Conservation (phyloP, 768 basidiomycete genomes). For the Lactarius hatsudake region DNA sequence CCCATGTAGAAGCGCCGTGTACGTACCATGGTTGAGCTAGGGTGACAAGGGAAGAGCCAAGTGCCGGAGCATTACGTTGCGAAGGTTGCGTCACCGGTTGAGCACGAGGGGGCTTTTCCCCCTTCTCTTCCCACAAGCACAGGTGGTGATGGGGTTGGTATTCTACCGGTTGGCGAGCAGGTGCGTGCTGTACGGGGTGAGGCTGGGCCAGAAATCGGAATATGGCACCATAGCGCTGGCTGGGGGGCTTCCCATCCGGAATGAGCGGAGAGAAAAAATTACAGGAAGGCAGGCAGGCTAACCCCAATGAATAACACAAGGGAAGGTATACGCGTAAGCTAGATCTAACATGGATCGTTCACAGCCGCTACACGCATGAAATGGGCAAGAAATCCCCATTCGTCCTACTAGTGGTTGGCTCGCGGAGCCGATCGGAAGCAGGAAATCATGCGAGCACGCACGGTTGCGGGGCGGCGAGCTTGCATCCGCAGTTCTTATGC, state of each 20-base stretch:
- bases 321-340: not conserved
- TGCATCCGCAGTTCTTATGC: not conserved
- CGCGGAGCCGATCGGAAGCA: constrained; percentile 5
- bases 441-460: not conserved
- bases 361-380: constrained; percentile 5
- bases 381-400: not conserved
- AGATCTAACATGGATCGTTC: not conserved
- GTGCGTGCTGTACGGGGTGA: not conserved
- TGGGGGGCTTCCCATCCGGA: not conserved
- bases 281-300: not conserved
- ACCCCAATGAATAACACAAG: not conserved
- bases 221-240: not conserved
- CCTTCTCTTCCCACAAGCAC: not conserved
- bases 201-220: not conserved
- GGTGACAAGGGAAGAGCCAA: not conserved
- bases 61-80: not conserved
- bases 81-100: not conserved
- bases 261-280: not conserved
- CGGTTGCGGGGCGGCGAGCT: constrained; percentile 1
- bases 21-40: not conserved
- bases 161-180: not conserved
- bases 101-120: not conserved
- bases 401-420: not conserved
- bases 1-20: not conserved
- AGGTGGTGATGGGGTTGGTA: not conserved